Evolutionary conservation across 179 eudicot genomes (phyloP), one percentile per base, ranked within the genome.

Genomic region (Spinacia oleracea): DNA sequence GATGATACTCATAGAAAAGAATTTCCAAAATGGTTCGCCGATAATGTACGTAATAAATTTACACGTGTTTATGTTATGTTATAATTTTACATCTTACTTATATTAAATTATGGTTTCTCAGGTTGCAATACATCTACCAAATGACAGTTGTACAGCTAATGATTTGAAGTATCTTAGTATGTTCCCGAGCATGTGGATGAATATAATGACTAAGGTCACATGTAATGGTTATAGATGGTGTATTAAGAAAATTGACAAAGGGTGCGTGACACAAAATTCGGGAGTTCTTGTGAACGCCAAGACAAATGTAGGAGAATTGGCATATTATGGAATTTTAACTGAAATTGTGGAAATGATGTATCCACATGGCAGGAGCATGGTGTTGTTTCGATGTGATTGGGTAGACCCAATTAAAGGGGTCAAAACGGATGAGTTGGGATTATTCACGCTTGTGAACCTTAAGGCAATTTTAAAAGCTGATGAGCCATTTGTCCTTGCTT

Each of bases 171-270:
- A 2, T 25, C 31, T 68, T 10, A 51, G 80, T 27, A 2, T 14
- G 2, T 18, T 40, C 10, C 75, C 68, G 4, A 69, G 60, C 21
- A 65, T 34, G 48, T 77, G 73, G 80, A 9, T 78, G 0, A 78
- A 58, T 29, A 60, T 6, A 14, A 69, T 70, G 31, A 78, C 68
- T n/a, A 69, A 40, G 38, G 35, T 77, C 35, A 77, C 73, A 11
- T 77, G 64, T 27, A 77, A 53, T 68, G 79, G 66, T 2, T 77
- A 50, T 23, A 50, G 63, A 21, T 77, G 73, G 73, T 27, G 38
- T 34, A 65, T 67, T 1, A 77, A 67, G 40, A 23, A 3, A 2
- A 27, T 55, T 23, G 73, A 51, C 7, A 34, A 67, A 10, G 69
- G 50, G 1, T 38, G 35, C 12, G 73, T 53, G 23, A 67, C 80